Percentiles rank a stretch among this genome's conserved stretches.
phyloP scores from a whole-genome alignment of 345 rosid species.

The Linum lewisii region DNA sequence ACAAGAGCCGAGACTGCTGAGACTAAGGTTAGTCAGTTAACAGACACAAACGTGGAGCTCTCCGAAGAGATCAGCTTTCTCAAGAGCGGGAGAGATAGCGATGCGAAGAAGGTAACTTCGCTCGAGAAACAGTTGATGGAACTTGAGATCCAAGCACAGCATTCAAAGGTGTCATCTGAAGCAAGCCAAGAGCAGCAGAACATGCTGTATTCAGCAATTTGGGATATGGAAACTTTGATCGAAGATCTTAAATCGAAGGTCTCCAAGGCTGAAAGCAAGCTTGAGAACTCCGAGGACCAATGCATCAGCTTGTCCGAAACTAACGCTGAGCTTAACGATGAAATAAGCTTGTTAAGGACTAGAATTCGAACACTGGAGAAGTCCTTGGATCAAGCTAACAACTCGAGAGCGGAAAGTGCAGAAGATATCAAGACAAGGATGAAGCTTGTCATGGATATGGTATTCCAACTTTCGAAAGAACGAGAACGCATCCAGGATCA shows the following conservation, averaged over 20 bases:
- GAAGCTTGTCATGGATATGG: constrained; percentile 60
- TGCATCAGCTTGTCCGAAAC: constrained; percentile 53
- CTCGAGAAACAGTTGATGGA: constrained; percentile 87
- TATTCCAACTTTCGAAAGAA: constrained; percentile 54
- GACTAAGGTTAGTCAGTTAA: constrained; percentile 52
- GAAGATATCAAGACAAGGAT: constrained; percentile 52
- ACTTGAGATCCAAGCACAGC: constrained; percentile 51
- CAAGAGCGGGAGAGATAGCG: constrained; percentile 45
- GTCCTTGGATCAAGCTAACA: constrained; percentile 41
- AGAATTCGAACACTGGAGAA: constrained; percentile 44
- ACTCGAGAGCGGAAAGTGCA: constrained; percentile 41
- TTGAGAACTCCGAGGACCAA: constrained; percentile 63
- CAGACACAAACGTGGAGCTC: constrained; percentile 61
- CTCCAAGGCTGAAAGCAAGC: constrained; percentile 72
- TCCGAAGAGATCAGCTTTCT: constrained; percentile 74
- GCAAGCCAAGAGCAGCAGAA: constrained; percentile 90
- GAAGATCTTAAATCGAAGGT: constrained; percentile 90
- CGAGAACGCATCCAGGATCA: constrained; percentile 76
- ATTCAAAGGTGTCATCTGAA: constrained; percentile 66
- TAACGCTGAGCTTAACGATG: constrained; percentile 52
- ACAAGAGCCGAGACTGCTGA: constrained; percentile 64
- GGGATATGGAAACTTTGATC: constrained; percentile 97
- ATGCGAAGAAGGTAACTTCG: constrained; percentile 52
- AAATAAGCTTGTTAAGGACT: constrained; percentile 40
- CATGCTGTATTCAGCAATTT: constrained; percentile 88